Evolutionary conservation across 148 eudicot genomes (phyloP), one percentile per base, ranked within the genome.

Genomic region (Talinum fruticosum): DNA sequence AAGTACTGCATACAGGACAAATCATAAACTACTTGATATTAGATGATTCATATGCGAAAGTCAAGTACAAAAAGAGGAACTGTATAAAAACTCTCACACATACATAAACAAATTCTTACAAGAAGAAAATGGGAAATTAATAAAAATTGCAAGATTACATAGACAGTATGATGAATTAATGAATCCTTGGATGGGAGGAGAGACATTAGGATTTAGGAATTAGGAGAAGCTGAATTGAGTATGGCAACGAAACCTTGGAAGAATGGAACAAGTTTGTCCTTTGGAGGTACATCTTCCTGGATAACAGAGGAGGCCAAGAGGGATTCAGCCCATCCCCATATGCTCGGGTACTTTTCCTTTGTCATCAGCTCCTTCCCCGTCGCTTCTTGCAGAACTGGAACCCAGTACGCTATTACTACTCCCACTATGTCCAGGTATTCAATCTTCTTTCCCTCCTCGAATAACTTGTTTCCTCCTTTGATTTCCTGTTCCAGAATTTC

Each of bases 361-460:
- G 26, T 45, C 0, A 81, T 28, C 4, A 76, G 72, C 30, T 76
- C 57, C 4, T 64, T 37, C 4, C 67, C 73, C 3, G 24, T 33
- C 4, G 59, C 54, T 49, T 76, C 41, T 76, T 81, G 73, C 37
- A 51, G 71, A 8, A 73, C 33, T 21, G 83, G 79, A 23, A 76
- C 36, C 83, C 83, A 81, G 36, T n/a, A 61, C 5, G 54, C 35
- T 47, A 78, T 35, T 35, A 62, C 35, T 24, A 26, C 49, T 26
- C 73, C 82, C 4, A 36, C 82, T 8, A 79, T 66, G 67, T 79
- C 78, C 5, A 85, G 29, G n/a, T 44, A 78, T 26, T 85, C 84
- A 16, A 81, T 23, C 38, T 21, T 30, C 19, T 70, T 51, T 28
- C 84, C 84, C 0, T 78, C 84, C 0, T 78, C 82, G 36, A 82